phyloP scores from a whole-genome alignment of 495 filamentous ascomycete species.

The Penicillium herquei region DNA sequence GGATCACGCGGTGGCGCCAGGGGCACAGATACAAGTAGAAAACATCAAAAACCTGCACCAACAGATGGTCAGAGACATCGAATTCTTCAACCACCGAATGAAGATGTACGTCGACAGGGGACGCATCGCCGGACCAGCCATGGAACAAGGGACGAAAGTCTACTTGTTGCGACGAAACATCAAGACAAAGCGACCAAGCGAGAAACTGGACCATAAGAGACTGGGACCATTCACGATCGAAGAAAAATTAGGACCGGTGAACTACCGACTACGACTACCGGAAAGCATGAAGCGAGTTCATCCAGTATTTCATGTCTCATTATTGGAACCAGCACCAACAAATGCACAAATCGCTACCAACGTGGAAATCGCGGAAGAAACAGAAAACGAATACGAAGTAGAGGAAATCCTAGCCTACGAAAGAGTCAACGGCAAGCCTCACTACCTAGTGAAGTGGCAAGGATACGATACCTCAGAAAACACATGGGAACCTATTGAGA shows the following conservation, averaged over 20 bases:
- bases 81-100: too few relatives aligned
- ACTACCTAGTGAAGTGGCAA: too few relatives aligned
- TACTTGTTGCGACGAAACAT: conserved; percentile 1
- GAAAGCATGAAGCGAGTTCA: conserved; percentile 4
- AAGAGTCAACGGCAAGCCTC: too few relatives aligned
- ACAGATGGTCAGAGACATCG: not conserved
- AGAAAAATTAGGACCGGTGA: conserved; percentile 8
- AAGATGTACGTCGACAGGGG: not conserved
- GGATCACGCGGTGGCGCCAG: not conserved
- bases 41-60: not conserved
- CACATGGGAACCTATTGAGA: too few relatives aligned
- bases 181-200: conserved; percentile 5
- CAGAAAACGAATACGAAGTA: too few relatives aligned
- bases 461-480: too few relatives aligned
- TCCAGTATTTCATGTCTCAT: not conserved
- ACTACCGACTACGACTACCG: conserved; percentile 9
- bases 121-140: not conserved
- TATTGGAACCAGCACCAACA: too few relatives aligned
- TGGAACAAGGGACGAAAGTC: conserved; percentile 5
- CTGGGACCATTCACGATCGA: conserved; percentile 9
- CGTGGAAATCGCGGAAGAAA: too few relatives aligned
- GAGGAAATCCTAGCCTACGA: too few relatives aligned
- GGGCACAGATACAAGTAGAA: not conserved
- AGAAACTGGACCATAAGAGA: conserved; percentile 8
- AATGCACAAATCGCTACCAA: too few relatives aligned